phyloP scores from a whole-genome alignment of 495 filamentous ascomycete species.

The Penicillium arizonense region DNA sequence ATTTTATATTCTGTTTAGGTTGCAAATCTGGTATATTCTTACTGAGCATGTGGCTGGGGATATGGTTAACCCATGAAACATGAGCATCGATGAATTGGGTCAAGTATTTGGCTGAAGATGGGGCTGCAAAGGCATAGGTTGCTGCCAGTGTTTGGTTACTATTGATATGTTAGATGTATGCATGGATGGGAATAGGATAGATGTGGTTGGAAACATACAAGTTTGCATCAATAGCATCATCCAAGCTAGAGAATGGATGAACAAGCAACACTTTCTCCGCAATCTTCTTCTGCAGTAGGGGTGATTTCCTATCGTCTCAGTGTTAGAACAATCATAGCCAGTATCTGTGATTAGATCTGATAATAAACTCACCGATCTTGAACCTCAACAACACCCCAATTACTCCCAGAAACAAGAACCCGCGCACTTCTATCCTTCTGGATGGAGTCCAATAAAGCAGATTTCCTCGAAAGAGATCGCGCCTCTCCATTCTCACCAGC shows the following conservation, averaged over 20 bases:
- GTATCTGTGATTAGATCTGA: too few species aligned
- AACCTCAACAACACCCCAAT: constrained; percentile 32
- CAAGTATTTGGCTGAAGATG: constrained; percentile 49
- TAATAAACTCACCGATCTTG: constrained; percentile 20
- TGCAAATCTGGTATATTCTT: neutral
- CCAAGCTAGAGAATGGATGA: constrained; percentile 37
- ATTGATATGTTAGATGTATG: too few species aligned
- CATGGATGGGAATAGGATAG: too few species aligned
- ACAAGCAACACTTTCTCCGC: constrained; percentile 33
- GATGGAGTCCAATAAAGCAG: constrained; percentile 20
- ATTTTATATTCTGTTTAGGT: neutral
- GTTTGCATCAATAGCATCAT: constrained; percentile 46
- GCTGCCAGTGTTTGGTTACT: constrained; percentile 37
- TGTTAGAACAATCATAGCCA: constrained; percentile 1
- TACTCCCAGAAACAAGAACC: constrained; percentile 27
- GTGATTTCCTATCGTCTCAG: constrained; percentile 16
- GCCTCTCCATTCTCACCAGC: constrained; percentile 28
- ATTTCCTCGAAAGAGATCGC: constrained; percentile 15
- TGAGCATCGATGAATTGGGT: constrained; percentile 48
- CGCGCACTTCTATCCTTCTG: constrained; percentile 20
- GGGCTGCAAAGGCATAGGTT: constrained; percentile 49
- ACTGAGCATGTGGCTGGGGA: constrained; percentile 46
- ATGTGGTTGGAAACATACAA: too few species aligned
- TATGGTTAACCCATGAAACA: constrained; percentile 50
- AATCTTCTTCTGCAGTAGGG: constrained; percentile 29